Evolutionary conservation across 306 rosid species (phyloP), one percentile per base, ranked within the genome.

Genomic region (Cicer arietinum): DNA sequence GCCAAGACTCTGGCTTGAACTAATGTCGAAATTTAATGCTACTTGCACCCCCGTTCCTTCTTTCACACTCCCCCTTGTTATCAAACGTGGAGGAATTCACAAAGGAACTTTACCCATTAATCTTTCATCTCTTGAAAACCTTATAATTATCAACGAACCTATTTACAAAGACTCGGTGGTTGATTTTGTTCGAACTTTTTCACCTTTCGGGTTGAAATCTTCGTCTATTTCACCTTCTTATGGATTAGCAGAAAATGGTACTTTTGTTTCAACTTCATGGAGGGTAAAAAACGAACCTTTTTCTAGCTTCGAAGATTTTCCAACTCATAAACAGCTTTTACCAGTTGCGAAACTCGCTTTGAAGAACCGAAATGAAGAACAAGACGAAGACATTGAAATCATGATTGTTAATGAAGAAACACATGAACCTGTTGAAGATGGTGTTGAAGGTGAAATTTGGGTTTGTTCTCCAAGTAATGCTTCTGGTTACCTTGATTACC

Each of bases 251-350:
- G 98, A 93, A 85, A 93, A 91, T 40, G 82, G 98, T 7, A 93
- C 97, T 41, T 93, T 91, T 47, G 96, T 93, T 73, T 93, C 96
- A 7, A 91, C 97, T 11, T 75, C 94, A 2, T 93, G 98, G 97
- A 78, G 84, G 37, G 37, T 30, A 72, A 10, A 18, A 6, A 8
- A 4, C 7, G 7, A 71, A 12, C 6, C 50, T 5, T 6, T 7
- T 17, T 18, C 67, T 5, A 61, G 14, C 42, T 80, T 86, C 43
- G 76, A n/a, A 3, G 75, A 85, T 67, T 73, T 90, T 67, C 92
- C 93, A 66, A 74, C 87, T 16, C 79, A 86, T 79, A 70, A 76
- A 18, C 83, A 88, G 80, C 92, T 93, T 8, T 66, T 93, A 63
- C 97, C 98, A 0, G 75, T 85, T 48, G 98, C 88, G 5, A 85